Evolutionary conservation across 257 asterid genomes (phyloP).

Genomic region (Solanum lycopersicoides): DNA sequence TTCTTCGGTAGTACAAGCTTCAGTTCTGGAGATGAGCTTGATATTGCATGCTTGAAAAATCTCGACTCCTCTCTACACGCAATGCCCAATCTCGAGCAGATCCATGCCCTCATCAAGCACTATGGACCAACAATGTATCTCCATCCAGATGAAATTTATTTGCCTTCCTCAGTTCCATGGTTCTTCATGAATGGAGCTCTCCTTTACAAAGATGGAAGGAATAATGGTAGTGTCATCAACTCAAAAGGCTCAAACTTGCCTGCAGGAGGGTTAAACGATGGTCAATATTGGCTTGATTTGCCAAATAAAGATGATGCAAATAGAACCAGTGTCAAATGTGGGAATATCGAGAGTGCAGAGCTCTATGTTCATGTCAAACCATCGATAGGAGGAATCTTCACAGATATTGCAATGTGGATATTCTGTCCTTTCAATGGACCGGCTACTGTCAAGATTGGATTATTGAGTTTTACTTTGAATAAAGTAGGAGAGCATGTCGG

Average conservation of each 20-base stretch:
- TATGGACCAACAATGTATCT: slow-evolving; percentile 75
- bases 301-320: slow-evolving; percentile 23
- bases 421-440: slow-evolving; percentile 97
- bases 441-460: slow-evolving; percentile 48
- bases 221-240: slow-evolving; percentile 46
- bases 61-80: slow-evolving; percentile 31
- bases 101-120: slow-evolving; percentile 55
- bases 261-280: slow-evolving; percentile 57
- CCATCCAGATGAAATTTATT: slow-evolving; percentile 71
- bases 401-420: slow-evolving; percentile 79
- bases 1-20: slow-evolving; percentile 32
- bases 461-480: slow-evolving; percentile 22
- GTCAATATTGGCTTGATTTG: slow-evolving; percentile 67
- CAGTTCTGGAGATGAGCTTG: slow-evolving; percentile 15
- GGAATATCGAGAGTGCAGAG: slow-evolving; percentile 57
- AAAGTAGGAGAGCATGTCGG: slow-evolving; percentile 68
- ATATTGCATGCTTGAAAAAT: slow-evolving; percentile 64
- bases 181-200: slow-evolving; percentile 70
- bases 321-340: slow-evolving; percentile 30
- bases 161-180: slow-evolving; percentile 91
- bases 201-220: slow-evolving; percentile 45
- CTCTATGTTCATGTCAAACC: slow-evolving; percentile 76
- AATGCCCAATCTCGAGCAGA: slow-evolving; percentile 75
- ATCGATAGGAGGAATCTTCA: slow-evolving; percentile 62
- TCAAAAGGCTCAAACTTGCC: slow-evolving; percentile 59